These are phyloP conservation scores for Didymella sp. DNA, from an alignment of 2,329 filamentous ascomycete species.

Conservation along the genomic window DNA sequence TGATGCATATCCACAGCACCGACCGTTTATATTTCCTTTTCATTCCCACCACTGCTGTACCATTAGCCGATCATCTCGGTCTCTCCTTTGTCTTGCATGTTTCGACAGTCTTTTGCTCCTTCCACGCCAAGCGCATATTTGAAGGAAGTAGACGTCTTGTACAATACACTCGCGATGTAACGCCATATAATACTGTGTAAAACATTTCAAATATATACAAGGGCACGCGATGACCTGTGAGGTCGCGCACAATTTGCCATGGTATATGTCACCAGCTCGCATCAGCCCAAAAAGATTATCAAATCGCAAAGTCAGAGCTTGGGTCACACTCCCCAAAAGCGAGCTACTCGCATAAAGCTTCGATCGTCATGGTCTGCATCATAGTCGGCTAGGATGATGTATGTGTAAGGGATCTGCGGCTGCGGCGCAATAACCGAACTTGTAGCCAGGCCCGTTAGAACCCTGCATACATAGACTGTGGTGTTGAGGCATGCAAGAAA, in stretches of 20 bases:
- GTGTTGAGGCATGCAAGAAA: constrained; percentile 18
- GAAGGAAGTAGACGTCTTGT: neutral
- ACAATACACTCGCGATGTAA: neutral
- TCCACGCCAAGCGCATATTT: neutral
- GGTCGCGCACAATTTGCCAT: neutral
- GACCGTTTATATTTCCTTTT: neutral
- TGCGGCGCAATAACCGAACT: constrained; percentile 29
- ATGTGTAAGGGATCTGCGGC: constrained; percentile 26
- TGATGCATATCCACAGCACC: constrained; percentile 18
- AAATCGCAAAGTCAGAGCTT: constrained; percentile 11
- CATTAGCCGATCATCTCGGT: neutral
- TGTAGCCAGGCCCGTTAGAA: constrained; percentile 29
- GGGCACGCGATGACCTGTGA: neutral
- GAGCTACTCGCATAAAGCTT: constrained; percentile 24
- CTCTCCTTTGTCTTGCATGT: neutral
- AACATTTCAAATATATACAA: neutral
- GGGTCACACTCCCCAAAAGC: neutral
- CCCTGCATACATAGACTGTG: constrained; percentile 28
- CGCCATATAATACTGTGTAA: neutral
- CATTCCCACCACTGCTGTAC: neutral
- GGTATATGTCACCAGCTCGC: neutral
- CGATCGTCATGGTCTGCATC: constrained; percentile 34
- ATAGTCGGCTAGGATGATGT: constrained; percentile 20
- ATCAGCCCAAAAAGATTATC: constrained; percentile 7
- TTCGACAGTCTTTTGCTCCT: constrained; percentile 5